phyloP scores from a whole-genome alignment of 73 alveolate species.

The Tetrahymena borealis region DNA sequence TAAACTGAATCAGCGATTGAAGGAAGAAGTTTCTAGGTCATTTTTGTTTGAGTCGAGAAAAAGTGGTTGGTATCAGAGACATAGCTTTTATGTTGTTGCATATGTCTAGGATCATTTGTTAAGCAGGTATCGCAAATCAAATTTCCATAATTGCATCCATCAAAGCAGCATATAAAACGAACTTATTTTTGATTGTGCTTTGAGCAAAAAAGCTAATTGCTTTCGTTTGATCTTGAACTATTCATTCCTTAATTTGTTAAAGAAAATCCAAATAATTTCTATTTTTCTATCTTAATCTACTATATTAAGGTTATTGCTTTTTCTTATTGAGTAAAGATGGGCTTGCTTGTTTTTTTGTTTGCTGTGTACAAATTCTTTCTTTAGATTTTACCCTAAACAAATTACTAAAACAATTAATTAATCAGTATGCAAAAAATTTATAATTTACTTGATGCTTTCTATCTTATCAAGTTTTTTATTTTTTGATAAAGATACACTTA shows the following conservation, averaged over 20 bases:
- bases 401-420: background rate
- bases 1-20: background rate
- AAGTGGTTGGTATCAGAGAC: background rate
- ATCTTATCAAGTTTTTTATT: background rate
- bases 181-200: background rate
- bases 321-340: background rate
- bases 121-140: background rate
- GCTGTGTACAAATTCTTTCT: no score
- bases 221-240: background rate
- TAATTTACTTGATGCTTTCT: background rate
- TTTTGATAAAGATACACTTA: background rate
- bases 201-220: background rate
- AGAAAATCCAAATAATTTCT: background rate
- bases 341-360: no score
- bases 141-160: background rate
- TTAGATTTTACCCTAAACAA: no score
- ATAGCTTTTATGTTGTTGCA: background rate
- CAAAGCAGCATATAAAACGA: background rate
- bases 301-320: background rate
- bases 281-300: background rate
- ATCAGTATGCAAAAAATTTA: background rate
- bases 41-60: background rate
- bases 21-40: background rate
- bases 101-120: background rate
- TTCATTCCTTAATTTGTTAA: background rate